phyloP scores from a whole-genome alignment of 2,329 filamentous ascomycete species.

The Pyricularia sp. region DNA sequence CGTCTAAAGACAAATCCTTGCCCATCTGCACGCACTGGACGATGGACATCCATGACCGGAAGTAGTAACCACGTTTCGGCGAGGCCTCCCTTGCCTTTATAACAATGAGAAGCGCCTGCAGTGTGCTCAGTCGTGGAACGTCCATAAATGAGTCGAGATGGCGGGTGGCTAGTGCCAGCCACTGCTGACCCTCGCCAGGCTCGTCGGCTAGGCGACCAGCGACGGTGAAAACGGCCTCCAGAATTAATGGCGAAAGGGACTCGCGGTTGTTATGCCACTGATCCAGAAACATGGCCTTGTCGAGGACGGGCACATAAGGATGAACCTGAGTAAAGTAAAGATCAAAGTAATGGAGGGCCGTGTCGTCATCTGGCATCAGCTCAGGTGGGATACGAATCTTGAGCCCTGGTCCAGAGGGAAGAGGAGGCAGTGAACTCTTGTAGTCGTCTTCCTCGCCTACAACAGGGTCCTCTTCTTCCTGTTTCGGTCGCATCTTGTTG shows the following conservation, averaged over 20 bases:
- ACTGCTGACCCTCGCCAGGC: constrained; percentile 76
- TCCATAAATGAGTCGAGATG: constrained; percentile 94
- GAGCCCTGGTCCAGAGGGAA: constrained; percentile 58
- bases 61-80: constrained; percentile 91
- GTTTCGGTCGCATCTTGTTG: constrained; percentile 35
- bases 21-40: constrained; percentile 90
- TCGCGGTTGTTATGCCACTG: constrained; percentile 80
- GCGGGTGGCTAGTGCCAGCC: constrained; percentile 81
- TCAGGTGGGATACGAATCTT: constrained; percentile 85
- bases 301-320: constrained; percentile 84
- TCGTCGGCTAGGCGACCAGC: constrained; percentile 77
- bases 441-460: constrained; percentile 65
- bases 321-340: constrained; percentile 88
- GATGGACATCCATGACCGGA: constrained; percentile 92
- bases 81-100: constrained; percentile 88
- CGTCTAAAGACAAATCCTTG: constrained; percentile 81
- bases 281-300: constrained; percentile 72
- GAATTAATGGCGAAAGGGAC: constrained; percentile 78
- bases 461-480: constrained; percentile 49
- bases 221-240: constrained; percentile 89
- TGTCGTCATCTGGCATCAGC: constrained; percentile 83
- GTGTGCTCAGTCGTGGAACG: constrained; percentile 77
- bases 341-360: constrained; percentile 74
- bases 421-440: constrained; percentile 59
- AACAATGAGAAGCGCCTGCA: constrained; percentile 80